Evolutionary conservation across 441 rosid species (phyloP).

Genomic region (Gossypium gossypioides): DNA sequence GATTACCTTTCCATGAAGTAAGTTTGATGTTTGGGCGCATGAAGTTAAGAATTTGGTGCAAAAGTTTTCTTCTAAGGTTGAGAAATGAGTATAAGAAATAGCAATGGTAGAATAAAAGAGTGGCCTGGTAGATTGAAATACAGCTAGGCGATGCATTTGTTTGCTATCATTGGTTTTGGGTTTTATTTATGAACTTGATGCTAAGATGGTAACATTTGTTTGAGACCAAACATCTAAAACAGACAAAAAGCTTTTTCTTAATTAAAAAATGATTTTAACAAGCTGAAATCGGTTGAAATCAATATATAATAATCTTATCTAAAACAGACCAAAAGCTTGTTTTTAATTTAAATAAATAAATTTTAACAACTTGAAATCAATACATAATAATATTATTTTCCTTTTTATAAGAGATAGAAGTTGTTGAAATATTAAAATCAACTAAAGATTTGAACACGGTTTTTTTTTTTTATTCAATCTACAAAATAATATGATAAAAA

Average conservation of each 20-base stretch:
- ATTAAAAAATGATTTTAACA: no score
- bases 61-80: conserved; percentile 13
- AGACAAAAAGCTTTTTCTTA: background rate
- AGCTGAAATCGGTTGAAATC: no score
- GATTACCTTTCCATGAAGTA: conserved; percentile 24
- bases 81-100: background rate
- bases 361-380: no score
- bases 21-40: conserved; percentile 23
- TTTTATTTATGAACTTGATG: background rate
- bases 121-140: background rate
- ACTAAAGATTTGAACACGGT: no score
- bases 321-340: no score
- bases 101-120: background rate
- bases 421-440: no score
- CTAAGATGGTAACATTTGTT: background rate
- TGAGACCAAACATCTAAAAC: background rate
- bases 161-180: background rate
- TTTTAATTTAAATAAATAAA: no score
- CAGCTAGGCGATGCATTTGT: background rate
- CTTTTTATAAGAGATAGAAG: no score
- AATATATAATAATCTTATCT: no score
- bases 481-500: no score
- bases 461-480: no score
- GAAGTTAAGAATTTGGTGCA: conserved; percentile 21
- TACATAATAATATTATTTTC: no score